Conservation (phyloP, 148 eudicot species). For the Simmondsia chinensis region DNA sequence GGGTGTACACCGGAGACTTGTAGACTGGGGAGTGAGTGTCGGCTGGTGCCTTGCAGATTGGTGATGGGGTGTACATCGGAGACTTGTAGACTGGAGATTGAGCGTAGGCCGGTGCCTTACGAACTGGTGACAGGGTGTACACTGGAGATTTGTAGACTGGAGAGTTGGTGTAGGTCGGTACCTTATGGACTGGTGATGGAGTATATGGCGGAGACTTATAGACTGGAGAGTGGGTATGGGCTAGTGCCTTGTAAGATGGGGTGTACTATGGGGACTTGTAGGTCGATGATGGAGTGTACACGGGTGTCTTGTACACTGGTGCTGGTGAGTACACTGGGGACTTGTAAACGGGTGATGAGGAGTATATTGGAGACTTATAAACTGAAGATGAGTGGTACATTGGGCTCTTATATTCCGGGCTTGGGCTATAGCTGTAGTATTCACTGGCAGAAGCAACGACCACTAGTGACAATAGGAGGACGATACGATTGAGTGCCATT, state of each 20-base stretch:
- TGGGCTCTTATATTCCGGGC: background rate
- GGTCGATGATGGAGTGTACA: too few relatives aligned
- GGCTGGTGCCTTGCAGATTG: background rate
- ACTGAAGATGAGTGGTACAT: background rate
- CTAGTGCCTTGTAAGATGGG: background rate
- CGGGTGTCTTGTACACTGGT: background rate
- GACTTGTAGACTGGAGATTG: background rate
- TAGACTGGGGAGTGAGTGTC: too few relatives aligned
- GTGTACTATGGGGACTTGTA: background rate
- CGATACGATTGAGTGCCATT: constrained; percentile 5
- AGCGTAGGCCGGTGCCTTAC: background rate
- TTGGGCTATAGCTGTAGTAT: constrained; percentile 1
- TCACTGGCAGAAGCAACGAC: constrained; percentile 3
- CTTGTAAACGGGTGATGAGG: background rate
- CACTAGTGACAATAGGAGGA: background rate
- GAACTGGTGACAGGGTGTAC: background rate
- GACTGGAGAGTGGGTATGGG: background rate
- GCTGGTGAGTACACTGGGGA: background rate
- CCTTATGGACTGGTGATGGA: constrained; percentile 1
- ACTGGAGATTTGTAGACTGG: background rate
- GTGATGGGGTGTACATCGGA: background rate
- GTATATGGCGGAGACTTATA: background rate
- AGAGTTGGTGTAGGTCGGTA: background rate
- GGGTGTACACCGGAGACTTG: too few relatives aligned
- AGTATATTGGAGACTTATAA: background rate